Evolutionary conservation across 78 protist genomes (phyloP).

Genomic region (Goniomonas avonlea): DNA sequence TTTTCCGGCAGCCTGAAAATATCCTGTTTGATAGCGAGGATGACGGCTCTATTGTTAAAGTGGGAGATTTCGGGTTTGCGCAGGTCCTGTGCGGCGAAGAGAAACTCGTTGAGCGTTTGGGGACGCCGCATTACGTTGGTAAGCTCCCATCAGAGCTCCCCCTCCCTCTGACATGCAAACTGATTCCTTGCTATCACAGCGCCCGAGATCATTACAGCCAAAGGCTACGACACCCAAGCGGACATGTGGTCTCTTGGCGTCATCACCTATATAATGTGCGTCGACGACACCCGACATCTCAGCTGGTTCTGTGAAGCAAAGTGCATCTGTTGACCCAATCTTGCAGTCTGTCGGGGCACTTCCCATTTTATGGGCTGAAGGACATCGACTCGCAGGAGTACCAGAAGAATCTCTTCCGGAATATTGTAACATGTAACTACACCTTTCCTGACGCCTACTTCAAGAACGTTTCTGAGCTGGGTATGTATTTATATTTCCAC

Average conservation of each 20-base stretch:
- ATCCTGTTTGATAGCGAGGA: neutral
- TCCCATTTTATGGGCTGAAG: no score
- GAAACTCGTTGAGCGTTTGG: neutral
- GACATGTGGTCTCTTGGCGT: constrained; percentile 21
- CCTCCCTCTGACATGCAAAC: neutral
- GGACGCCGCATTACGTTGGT: constrained; percentile 9
- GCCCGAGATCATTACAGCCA: neutral
- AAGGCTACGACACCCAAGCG: constrained; percentile 5
- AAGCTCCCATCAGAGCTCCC: neutral
- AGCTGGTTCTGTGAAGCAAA: no score
- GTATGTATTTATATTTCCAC: no score
- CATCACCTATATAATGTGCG: neutral
- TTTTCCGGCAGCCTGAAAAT: neutral
- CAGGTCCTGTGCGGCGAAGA: neutral
- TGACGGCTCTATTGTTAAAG: neutral
- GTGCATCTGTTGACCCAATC: no score
- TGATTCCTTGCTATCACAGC: neutral
- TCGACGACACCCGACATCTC: no score
- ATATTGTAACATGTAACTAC: no score
- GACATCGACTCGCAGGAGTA: no score
- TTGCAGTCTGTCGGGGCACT: no score
- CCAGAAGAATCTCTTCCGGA: no score
- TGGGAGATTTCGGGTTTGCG: constrained; percentile 3
- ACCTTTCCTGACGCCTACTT: no score
- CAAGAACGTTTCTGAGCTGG: no score